Evolutionary conservation across 352 stramenopile genomes (phyloP).

Genomic region (Phytophthora crassamura): DNA sequence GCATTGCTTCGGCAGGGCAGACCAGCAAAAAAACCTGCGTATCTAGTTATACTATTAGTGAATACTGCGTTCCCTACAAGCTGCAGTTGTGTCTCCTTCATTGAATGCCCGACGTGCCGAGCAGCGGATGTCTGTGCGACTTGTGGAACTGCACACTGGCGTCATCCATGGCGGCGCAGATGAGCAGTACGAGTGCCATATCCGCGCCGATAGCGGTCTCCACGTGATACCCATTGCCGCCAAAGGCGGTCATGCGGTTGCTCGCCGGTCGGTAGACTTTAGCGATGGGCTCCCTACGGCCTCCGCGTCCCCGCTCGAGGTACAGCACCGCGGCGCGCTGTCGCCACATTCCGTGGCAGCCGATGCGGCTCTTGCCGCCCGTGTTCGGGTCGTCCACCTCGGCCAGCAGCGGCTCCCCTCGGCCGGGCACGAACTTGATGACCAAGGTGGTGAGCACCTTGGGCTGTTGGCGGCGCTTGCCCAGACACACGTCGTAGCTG

Average conservation of each 20-base stretch:
- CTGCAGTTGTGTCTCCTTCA: slow-evolving; percentile 13
- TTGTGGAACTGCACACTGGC: slow-evolving; percentile 38
- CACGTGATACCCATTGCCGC: slow-evolving; percentile 37
- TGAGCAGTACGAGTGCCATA: slow-evolving; percentile 37
- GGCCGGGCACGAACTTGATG: slow-evolving; percentile 42
- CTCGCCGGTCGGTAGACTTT: slow-evolving; percentile 44
- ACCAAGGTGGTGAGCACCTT: slow-evolving; percentile 41
- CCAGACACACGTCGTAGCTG: slow-evolving; percentile 45
- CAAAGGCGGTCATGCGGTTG: slow-evolving; percentile 28
- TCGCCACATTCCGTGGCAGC: slow-evolving; percentile 44
- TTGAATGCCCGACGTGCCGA: slow-evolving; percentile 27
- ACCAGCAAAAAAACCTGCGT: too few relatives aligned
- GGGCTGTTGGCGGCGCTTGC: slow-evolving; percentile 35
- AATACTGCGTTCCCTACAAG: too few relatives aligned
- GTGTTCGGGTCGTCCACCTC: slow-evolving; percentile 44
- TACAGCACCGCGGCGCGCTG: slow-evolving; percentile 44
- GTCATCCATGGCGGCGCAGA: slow-evolving; percentile 52
- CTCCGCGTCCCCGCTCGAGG: slow-evolving; percentile 34
- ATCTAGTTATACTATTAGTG: too few relatives aligned
- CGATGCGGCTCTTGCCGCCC: slow-evolving; percentile 38
- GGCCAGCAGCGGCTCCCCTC: slow-evolving; percentile 39
- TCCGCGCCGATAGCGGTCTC: slow-evolving; percentile 48
- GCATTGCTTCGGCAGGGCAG: too few relatives aligned
- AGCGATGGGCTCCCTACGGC: slow-evolving; percentile 37
- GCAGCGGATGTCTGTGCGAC: slow-evolving; percentile 20